These are phyloP conservation scores for Ophiostoma australiae DNA, from an alignment of 2,329 filamentous ascomycete genomes.

Conservation along the genomic window DNA sequence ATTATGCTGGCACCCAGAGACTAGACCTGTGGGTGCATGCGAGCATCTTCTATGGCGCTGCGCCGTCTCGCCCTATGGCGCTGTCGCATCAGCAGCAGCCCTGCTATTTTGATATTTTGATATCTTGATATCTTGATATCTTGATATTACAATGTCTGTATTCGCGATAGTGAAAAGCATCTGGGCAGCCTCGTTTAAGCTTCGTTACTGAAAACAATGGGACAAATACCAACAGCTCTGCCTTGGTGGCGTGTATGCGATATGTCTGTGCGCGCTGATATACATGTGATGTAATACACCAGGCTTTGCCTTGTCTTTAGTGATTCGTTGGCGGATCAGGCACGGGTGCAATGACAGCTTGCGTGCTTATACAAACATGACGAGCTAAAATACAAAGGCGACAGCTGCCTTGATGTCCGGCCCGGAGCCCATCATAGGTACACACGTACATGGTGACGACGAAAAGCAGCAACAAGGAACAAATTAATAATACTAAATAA, in stretches of 20 bases:
- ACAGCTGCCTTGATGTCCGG: background rate
- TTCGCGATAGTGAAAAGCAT: background rate
- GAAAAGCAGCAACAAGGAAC: no score
- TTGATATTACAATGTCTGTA: background rate
- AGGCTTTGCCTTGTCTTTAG: background rate
- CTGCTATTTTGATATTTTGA: background rate
- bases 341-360: background rate
- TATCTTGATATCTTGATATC: no score
- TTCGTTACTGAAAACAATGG: no score
- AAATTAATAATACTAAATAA: background rate
- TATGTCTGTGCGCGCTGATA: background rate
- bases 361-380: background rate
- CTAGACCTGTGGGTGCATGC: background rate
- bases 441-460: no score
- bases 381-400: background rate
- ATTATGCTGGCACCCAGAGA: conserved; percentile 66
- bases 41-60: background rate
- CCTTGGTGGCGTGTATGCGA: background rate
- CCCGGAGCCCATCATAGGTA: background rate
- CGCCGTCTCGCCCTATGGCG: background rate
- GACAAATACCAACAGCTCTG: no score
- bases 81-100: background rate
- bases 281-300: background rate
- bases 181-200: background rate
- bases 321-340: background rate